These are phyloP conservation scores for Noccaea bulbosa DNA, from an alignment of 345 rosid genomes.

Conservation along the genomic window DNA sequence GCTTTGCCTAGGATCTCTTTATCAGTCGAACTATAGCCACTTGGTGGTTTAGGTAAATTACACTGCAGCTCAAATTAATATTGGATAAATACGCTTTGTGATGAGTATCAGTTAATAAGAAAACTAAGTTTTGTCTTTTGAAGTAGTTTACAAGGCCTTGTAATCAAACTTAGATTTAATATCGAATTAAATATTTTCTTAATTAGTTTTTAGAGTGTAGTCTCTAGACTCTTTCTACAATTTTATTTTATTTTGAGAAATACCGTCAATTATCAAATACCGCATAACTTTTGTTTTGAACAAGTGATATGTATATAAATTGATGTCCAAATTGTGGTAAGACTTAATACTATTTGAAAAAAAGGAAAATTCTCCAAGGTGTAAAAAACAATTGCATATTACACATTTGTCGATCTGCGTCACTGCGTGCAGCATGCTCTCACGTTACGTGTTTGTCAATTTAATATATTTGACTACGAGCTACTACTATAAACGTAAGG, in stretches of 20 bases:
- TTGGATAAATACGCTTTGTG: not conserved
- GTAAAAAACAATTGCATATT: too few species aligned
- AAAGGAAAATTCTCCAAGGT: too few species aligned
- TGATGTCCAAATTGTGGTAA: not conserved
- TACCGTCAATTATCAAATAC: too few species aligned
- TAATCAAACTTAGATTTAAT: not conserved
- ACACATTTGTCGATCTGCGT: too few species aligned
- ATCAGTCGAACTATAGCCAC: too few species aligned
- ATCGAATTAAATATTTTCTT: not conserved
- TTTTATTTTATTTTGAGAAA: not conserved
- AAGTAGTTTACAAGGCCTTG: not conserved
- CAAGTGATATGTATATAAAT: not conserved
- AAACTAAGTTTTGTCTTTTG: not conserved
- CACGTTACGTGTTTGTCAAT: slow-evolving; percentile 37
- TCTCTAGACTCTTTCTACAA: not conserved
- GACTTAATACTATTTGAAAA: not conserved
- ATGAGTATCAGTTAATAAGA: not conserved
- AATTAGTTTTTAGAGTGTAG: not conserved
- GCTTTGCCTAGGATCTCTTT: too few species aligned
- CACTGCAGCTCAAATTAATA: not conserved
- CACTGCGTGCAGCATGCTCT: not conserved
- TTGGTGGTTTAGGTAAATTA: not conserved
- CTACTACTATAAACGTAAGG: slow-evolving; percentile 9
- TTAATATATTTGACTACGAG: slow-evolving; percentile 25
- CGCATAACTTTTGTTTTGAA: too few species aligned